Percentiles rank a stretch among this genome's conserved stretches.
phyloP scores from a whole-genome alignment of 768 basidiomycete species.

The Pisolithus microcarpus region DNA sequence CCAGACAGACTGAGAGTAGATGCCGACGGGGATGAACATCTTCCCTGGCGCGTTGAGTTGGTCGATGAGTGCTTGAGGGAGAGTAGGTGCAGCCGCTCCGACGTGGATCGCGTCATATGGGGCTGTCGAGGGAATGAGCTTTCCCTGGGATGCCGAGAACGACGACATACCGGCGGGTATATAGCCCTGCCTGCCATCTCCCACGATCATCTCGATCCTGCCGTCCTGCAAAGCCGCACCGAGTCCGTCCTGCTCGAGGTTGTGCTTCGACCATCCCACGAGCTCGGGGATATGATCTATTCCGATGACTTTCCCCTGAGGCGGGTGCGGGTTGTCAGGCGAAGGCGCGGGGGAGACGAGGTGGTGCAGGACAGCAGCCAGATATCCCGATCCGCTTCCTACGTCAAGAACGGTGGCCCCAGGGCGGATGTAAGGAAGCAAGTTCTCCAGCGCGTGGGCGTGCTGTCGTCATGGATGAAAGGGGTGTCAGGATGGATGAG shows the following conservation, averaged over 20 bases:
- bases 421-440: conserved; percentile 63
- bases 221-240: conserved; percentile 45
- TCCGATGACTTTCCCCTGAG: conserved; percentile 64
- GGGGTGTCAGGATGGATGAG: neutral
- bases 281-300: conserved; percentile 88
- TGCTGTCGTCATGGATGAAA: conserved; percentile 41
- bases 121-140: conserved; percentile 26
- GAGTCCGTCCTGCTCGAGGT: conserved; percentile 63
- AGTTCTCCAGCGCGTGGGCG: conserved; percentile 75
- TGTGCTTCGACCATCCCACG: conserved; percentile 59
- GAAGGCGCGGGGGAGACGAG: conserved; percentile 39
- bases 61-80: conserved; percentile 66
- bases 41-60: conserved; percentile 71
- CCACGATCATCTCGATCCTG: conserved; percentile 55
- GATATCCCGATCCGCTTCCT: conserved; percentile 84
- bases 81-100: conserved; percentile 77
- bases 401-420: conserved; percentile 81
- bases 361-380: conserved; percentile 73
- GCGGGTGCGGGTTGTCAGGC: conserved; percentile 14
- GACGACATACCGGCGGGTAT: neutral
- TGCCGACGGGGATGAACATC: conserved; percentile 93
- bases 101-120: conserved; percentile 88
- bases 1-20: conserved; percentile 49
- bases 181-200: conserved; percentile 75
- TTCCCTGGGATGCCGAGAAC: neutral